Conservation (phyloP, 2,329 filamentous ascomycete species). For the Ophiostoma perfectum region DNA sequence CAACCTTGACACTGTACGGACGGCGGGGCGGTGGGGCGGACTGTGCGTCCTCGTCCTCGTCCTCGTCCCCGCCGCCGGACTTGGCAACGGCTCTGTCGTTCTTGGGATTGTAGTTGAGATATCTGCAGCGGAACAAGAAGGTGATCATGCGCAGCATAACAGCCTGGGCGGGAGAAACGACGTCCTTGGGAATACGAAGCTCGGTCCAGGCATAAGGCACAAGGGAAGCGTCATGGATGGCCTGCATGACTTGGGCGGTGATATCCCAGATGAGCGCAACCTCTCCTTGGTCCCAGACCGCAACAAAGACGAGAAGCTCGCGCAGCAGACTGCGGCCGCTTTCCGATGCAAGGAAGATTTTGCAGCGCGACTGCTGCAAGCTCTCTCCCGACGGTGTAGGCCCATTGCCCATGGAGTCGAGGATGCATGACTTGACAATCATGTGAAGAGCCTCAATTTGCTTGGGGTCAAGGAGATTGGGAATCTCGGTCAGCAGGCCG, state of each 20-base stretch:
- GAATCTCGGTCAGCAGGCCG: slow-evolving; percentile 85
- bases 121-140: slow-evolving; percentile 65
- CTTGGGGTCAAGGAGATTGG: slow-evolving; percentile 86
- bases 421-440: slow-evolving; percentile 93
- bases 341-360: slow-evolving; percentile 82
- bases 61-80: background rate
- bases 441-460: slow-evolving; percentile 95
- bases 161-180: slow-evolving; percentile 90
- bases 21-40: slow-evolving; percentile 4
- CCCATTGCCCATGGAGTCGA: slow-evolving; percentile 70
- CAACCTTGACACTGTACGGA: slow-evolving; percentile 28
- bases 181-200: slow-evolving; percentile 87
- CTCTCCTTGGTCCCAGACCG: slow-evolving; percentile 92
- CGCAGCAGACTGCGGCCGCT: slow-evolving; percentile 84
- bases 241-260: slow-evolving; percentile 91
- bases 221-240: slow-evolving; percentile 80
- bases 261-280: slow-evolving; percentile 94
- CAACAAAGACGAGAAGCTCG: slow-evolving; percentile 91
- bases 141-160: slow-evolving; percentile 87
- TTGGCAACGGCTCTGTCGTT: background rate
- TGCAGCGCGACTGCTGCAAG: slow-evolving; percentile 83
- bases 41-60: slow-evolving; percentile 38
- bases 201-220: slow-evolving; percentile 91
- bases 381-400: slow-evolving; percentile 66
- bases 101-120: slow-evolving; percentile 17